Evolutionary conservation across 2,329 filamentous ascomycete species (phyloP).

Genomic region (Monilinia polystroma): DNA sequence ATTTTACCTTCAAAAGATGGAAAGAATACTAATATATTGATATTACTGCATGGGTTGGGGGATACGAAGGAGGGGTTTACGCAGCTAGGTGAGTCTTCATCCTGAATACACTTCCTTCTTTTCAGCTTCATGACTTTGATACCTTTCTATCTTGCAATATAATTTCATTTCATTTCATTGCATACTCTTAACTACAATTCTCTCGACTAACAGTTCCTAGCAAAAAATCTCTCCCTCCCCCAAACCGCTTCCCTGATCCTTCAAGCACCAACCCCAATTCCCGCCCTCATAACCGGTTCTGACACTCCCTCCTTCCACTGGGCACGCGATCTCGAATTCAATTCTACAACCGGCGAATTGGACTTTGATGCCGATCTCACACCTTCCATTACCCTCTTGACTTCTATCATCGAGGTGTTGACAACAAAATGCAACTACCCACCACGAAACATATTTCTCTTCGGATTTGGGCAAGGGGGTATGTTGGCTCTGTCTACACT

Average conservation of each 20-base stretch:
- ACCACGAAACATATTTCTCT: slow-evolving; percentile 51
- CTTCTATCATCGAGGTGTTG: slow-evolving; percentile 47
- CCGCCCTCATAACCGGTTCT: slow-evolving; percentile 47
- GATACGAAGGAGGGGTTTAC: slow-evolving; percentile 61
- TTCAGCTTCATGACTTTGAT: no score
- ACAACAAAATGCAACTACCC: slow-evolving; percentile 50
- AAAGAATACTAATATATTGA: slow-evolving; percentile 56
- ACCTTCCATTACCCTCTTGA: slow-evolving; percentile 44
- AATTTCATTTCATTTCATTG: not conserved
- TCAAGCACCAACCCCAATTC: slow-evolving; percentile 59
- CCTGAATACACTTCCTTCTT: no score
- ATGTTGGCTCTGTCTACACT: slow-evolving; percentile 52
- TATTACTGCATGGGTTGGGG: slow-evolving; percentile 68
- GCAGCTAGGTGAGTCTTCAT: slow-evolving; percentile 45
- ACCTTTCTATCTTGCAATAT: not conserved
- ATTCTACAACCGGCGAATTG: slow-evolving; percentile 50
- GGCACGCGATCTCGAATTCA: slow-evolving; percentile 59
- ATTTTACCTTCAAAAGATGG: slow-evolving; percentile 40
- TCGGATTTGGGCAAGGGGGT: slow-evolving; percentile 58
- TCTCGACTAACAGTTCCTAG: not conserved
- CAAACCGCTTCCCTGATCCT: slow-evolving; percentile 64
- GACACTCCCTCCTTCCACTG: slow-evolving; percentile 51
- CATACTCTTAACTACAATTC: not conserved
- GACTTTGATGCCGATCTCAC: slow-evolving; percentile 56
- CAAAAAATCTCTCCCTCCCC: slow-evolving; percentile 58